Conservation (phyloP, 352 stramenopile species). For the Pythium pectinolyticum region DNA sequence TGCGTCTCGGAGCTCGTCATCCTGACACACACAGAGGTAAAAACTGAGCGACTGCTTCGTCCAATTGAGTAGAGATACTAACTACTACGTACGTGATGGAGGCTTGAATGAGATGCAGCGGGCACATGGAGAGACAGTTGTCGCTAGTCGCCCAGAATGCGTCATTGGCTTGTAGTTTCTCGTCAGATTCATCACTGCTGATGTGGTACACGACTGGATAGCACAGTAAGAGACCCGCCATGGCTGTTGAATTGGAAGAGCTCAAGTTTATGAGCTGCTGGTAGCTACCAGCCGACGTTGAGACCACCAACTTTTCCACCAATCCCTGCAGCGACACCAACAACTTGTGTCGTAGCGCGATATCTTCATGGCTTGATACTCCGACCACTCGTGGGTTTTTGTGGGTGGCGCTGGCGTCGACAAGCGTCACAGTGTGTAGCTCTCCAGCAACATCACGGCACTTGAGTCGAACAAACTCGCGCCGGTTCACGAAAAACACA, state of each 20-base stretch:
- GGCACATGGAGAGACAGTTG: constrained; percentile 59
- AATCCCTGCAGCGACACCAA: not conserved
- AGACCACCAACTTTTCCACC: not conserved
- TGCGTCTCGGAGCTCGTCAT: not conserved
- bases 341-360: not conserved
- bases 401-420: constrained; percentile 11
- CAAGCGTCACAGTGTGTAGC: not conserved
- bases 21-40: not conserved
- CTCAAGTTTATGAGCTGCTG: not conserved
- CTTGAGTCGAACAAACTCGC: constrained; percentile 21
- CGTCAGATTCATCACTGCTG: not conserved
- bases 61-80: not conserved
- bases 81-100: constrained; percentile 21
- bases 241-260: not conserved
- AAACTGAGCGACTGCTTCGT: too few relatives aligned
- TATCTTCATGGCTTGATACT: too few relatives aligned
- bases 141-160: constrained; percentile 14
- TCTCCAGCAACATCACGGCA: not conserved
- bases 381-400: not conserved
- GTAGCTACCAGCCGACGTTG: not conserved
- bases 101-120: constrained; percentile 40
- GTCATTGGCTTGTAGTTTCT: too few relatives aligned
- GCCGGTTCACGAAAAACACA: constrained; percentile 21
- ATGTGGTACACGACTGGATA: constrained; percentile 23
- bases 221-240: constrained; percentile 24